Evolutionary conservation across 129 eudicot species (phyloP), one percentile per base, ranked within the genome.

Genomic region (Tagetes erecta): DNA sequence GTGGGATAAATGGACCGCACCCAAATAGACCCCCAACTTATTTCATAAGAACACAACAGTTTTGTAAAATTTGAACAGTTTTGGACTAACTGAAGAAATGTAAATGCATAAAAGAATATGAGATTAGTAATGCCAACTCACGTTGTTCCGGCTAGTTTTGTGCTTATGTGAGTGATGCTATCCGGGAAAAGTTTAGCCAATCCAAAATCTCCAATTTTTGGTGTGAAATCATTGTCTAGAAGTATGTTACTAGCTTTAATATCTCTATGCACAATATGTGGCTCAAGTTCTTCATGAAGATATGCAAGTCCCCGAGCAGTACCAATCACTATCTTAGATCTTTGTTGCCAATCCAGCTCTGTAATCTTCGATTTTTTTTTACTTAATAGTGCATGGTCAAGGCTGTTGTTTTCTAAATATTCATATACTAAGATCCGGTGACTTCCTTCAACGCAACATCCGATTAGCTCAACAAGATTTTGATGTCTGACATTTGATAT

Each of bases 151-250:
- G 95, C 92, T 66, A 93, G 76, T 71, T 87, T 74, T 5, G 98
- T 93, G 89, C 87, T 93, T 34, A 93, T 90, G 85, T 93, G 98
- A 68, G 98, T 93, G 49, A 93, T 86, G 72, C 83, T 81, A 68
- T 93, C 98, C 1, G 98, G 98, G 44, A 93, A 93, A 69, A 93
- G 98, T 78, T 86, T 93, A 55, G 98, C 98, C 85, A 93, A 82
- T 51, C 98, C 98, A 76, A 93, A 93, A 77, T 93, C 98, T 80
- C 98, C 98, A 70, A 93, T 90, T 86, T 93, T 93, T 58, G 98
- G 96, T 20, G 37, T 68, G 53, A 86, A 93, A 65, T 90, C 85
- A 68, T 80, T 79, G 70, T 89, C 95, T 56, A 92, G 82, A 75
- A 92, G 94, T 72, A 92, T 82, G 72, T 92, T 92, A 79, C 98